Evolutionary conservation across 2,329 filamentous ascomycete species (phyloP).

Genomic region (Clonostachys chloroleuca): DNA sequence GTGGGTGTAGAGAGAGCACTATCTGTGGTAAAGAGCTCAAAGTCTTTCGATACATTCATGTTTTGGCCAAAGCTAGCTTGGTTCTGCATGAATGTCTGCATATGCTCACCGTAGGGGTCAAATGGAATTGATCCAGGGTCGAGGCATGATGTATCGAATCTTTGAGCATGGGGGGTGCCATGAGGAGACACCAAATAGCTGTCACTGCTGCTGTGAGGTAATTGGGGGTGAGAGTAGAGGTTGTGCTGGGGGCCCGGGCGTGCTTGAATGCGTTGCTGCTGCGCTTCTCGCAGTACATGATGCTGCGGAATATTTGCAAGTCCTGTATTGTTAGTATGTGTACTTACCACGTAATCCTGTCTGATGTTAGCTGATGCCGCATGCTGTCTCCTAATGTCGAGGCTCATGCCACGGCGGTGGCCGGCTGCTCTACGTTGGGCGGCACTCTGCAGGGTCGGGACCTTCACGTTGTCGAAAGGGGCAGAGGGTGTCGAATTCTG

Average conservation of each 20-base stretch:
- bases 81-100: constrained; percentile 39
- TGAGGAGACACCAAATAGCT: constrained; percentile 54
- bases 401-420: constrained; percentile 80
- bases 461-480: constrained; percentile 70
- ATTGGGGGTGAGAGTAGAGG: neutral
- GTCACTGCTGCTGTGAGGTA: neutral
- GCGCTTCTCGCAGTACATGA: constrained; percentile 77
- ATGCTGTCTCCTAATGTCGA: constrained; percentile 55
- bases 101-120: constrained; percentile 36
- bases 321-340: constrained; percentile 50
- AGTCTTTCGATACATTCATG: constrained; percentile 38
- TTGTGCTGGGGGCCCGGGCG: constrained; percentile 57
- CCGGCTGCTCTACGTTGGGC: constrained; percentile 31
- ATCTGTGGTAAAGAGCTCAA: constrained; percentile 42
- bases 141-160: constrained; percentile 44
- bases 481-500: constrained; percentile 81
- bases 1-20: constrained; percentile 43
- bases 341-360: constrained; percentile 39
- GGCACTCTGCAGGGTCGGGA: constrained; percentile 43
- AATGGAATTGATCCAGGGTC: constrained; percentile 36
- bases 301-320: constrained; percentile 61
- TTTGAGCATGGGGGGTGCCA: constrained; percentile 48
- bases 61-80: constrained; percentile 34
- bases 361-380: constrained; percentile 34
- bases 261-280: constrained; percentile 75